Conservation (phyloP, 768 basidiomycete genomes). For the Cystofilobasidium ferigula region DNA sequence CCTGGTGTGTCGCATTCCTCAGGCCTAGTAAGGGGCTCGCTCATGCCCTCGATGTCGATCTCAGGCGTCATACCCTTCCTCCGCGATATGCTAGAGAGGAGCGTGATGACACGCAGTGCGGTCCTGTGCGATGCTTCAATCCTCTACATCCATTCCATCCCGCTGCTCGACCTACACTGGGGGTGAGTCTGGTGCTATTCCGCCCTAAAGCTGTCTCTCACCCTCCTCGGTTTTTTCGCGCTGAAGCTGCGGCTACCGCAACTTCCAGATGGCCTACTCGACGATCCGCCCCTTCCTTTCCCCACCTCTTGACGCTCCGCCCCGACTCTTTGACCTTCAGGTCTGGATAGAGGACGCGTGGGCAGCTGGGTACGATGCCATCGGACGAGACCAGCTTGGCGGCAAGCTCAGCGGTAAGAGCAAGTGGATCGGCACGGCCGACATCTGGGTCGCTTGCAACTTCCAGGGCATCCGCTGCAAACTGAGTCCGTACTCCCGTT, state of each 20-base stretch:
- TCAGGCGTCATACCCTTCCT: conserved; percentile 19
- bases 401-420: conserved; percentile 8
- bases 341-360: conserved; percentile 23
- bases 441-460: conserved; percentile 22
- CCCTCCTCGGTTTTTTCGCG: not conserved
- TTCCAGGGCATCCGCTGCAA: conserved; percentile 7
- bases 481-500: not conserved
- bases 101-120: conserved; percentile 2
- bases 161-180: conserved; percentile 8
- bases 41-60: no score
- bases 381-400: conserved; percentile 12
- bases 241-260: conserved; percentile 20
- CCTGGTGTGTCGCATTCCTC: not conserved
- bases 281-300: not conserved
- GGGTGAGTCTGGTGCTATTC: not conserved
- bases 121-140: conserved; percentile 14
- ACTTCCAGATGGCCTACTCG: conserved; percentile 20
- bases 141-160: conserved; percentile 3
- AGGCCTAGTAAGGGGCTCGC: no score
- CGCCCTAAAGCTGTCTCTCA: not conserved
- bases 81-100: not conserved
- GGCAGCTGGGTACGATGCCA: conserved; percentile 13
- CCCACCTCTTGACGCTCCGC: not conserved
- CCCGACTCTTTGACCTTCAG: conserved; percentile 1
- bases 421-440: conserved; percentile 24